These are phyloP conservation scores for Apiospora arundinis DNA, from an alignment of 2,329 filamentous ascomycete genomes.

Conservation along the genomic window DNA sequence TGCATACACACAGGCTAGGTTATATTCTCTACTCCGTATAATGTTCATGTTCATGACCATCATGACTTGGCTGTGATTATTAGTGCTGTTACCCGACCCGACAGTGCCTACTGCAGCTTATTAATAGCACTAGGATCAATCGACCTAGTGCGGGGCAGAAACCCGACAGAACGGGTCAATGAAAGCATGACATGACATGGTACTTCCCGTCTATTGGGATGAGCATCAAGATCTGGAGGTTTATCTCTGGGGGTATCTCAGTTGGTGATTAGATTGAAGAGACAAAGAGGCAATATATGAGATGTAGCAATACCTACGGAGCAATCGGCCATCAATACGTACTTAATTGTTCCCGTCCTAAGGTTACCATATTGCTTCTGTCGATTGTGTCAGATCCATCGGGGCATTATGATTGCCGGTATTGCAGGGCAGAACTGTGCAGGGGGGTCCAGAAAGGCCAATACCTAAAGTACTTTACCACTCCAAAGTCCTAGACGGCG, in stretches of 20 bases:
- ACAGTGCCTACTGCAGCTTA: background rate
- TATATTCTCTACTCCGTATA: no score
- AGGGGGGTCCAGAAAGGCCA: background rate
- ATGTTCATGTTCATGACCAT: no score
- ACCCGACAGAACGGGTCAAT: slow-evolving; percentile 3
- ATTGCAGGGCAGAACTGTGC: background rate
- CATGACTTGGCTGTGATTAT: background rate
- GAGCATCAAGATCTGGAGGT: background rate
- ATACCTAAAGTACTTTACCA: no score
- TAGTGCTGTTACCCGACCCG: background rate
- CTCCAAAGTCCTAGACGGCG: slow-evolving; percentile 9
- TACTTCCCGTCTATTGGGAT: slow-evolving; percentile 2
- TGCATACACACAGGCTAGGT: no score
- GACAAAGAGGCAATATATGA: background rate
- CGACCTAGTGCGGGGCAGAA: slow-evolving; percentile 8
- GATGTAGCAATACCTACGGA: no score
- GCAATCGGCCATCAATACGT: background rate
- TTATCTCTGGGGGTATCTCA: slow-evolving; percentile 13
- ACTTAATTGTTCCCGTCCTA: background rate
- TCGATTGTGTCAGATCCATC: background rate
- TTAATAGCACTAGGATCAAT: slow-evolving; percentile 2
- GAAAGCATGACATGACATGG: background rate
- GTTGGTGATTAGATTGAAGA: background rate
- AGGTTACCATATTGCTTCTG: background rate
- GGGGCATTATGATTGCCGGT: background rate